phyloP scores from a whole-genome alignment of 2,329 filamentous ascomycete genomes.

The Botrytis pseudocinerea region DNA sequence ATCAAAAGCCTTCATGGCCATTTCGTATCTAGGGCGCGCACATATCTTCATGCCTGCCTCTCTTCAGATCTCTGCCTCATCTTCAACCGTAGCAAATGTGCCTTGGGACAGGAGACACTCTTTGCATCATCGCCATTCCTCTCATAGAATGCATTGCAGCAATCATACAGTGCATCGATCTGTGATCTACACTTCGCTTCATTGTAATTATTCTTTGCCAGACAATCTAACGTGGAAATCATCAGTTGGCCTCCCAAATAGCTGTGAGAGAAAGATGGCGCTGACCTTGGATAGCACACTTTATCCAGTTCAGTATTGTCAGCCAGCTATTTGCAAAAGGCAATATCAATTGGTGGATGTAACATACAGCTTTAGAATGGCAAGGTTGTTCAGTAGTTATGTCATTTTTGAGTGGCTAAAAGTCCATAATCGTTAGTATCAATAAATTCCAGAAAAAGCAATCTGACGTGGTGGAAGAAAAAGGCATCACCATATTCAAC shows the following conservation, averaged over 20 bases:
- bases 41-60: conserved; percentile 1
- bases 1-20: neutral
- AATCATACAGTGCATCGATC: conserved; percentile 87
- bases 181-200: conserved; percentile 78
- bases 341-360: neutral
- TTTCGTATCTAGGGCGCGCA: neutral
- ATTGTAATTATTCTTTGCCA: conserved; percentile 80
- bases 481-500: conserved; percentile 15
- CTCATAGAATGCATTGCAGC: conserved; percentile 86
- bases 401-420: conserved; percentile 63
- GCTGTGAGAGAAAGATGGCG: neutral
- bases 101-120: conserved; percentile 83
- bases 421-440: conserved; percentile 20
- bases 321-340: neutral
- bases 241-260: conserved; percentile 13
- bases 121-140: conserved; percentile 73
- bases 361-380: conserved; percentile 76
- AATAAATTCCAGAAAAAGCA: conserved; percentile 13
- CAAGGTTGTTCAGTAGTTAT: conserved; percentile 64
- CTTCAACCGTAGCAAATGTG: conserved; percentile 76
- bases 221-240: conserved; percentile 61
- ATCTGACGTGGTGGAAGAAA: neutral
- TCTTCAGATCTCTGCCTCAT: conserved; percentile 64
- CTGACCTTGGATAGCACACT: conserved; percentile 90
- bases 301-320: neutral